A percentile compares a stretch with the other conserved stretches of the same genome.
Conservation (phyloP, 805 yeast species). For the Kurtzmaniella fragi region DNA sequence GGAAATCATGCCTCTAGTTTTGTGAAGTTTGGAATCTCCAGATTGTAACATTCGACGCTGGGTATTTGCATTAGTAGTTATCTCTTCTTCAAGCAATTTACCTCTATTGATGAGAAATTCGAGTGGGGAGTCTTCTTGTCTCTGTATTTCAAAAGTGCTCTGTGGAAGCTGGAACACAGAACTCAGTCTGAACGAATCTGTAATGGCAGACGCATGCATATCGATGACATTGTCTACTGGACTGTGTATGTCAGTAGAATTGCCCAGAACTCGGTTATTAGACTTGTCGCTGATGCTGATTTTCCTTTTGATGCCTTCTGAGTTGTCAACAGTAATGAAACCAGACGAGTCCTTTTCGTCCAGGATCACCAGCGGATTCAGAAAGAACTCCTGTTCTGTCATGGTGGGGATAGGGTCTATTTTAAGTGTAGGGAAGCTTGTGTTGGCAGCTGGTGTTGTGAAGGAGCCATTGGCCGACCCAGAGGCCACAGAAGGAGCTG, state of each 20-base stretch:
- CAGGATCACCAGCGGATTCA: slow-evolving; percentile 14
- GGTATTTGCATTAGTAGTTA: slow-evolving; percentile 14
- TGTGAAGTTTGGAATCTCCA: slow-evolving; percentile 30
- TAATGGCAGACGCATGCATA: neutral
- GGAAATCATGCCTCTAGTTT: slow-evolving; percentile 22
- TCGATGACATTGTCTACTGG: neutral
- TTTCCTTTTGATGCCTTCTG: neutral
- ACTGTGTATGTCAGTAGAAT: neutral
- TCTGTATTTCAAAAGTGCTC: neutral
- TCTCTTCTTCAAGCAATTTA: slow-evolving; percentile 12
- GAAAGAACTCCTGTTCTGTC: slow-evolving; percentile 14
- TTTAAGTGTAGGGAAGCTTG: neutral
- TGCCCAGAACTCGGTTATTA: neutral
- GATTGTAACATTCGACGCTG: slow-evolving; percentile 22
- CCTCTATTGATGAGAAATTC: slow-evolving; percentile 9
- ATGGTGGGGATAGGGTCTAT: slow-evolving; percentile 4
- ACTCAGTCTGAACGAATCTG: neutral
- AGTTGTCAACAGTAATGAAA: neutral
- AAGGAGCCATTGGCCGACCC: too few relatives aligned
- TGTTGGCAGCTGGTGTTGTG: neutral
- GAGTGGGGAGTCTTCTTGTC: slow-evolving; percentile 7
- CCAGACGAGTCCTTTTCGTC: slow-evolving; percentile 1
- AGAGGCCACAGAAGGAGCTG: too few relatives aligned
- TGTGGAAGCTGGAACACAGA: neutral
- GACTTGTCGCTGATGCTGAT: neutral